A percentile compares a stretch with the other conserved stretches of the same genome.
These are phyloP conservation scores for Curvularia sp. DNA, from an alignment of 2,329 filamentous ascomycete genomes.

Conservation along the genomic window DNA sequence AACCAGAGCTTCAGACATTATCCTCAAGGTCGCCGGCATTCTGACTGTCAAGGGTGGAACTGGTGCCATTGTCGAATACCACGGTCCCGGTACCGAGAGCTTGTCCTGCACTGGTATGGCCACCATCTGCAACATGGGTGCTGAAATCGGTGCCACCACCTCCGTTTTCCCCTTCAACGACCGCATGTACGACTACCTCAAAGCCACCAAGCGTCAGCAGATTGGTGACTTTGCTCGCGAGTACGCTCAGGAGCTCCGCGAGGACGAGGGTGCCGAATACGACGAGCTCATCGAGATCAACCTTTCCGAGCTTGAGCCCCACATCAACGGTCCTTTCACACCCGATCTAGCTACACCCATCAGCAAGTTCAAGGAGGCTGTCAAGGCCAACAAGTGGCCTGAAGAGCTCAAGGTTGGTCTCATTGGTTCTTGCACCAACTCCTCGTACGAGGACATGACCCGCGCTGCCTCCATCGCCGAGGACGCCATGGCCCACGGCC, in stretches of 20 bases:
- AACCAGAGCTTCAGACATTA: slow-evolving; percentile 72
- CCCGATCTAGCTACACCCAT: slow-evolving; percentile 97
- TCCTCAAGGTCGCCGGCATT: slow-evolving; percentile 95
- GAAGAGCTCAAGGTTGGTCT: slow-evolving; percentile 95
- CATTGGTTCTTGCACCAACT: slow-evolving; percentile 98
- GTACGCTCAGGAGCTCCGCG: slow-evolving; percentile 84
- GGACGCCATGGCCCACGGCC: slow-evolving; percentile 87
- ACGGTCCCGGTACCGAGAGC: slow-evolving; percentile 73
- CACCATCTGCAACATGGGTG: slow-evolving; percentile 66
- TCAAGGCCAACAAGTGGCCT: slow-evolving; percentile 94
- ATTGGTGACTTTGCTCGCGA: slow-evolving; percentile 89
- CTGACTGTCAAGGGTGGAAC: slow-evolving; percentile 98
- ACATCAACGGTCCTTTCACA: slow-evolving; percentile 99
- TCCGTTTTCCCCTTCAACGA: slow-evolving; percentile 98
- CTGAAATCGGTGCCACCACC: slow-evolving; percentile 80
- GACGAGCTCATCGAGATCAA: slow-evolving; percentile 97
- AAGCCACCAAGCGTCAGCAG: slow-evolving; percentile 84
- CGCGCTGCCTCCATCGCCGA: slow-evolving; percentile 89
- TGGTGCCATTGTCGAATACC: slow-evolving; percentile 84
- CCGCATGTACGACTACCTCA: slow-evolving; percentile 95
- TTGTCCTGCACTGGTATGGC: slow-evolving; percentile 87
- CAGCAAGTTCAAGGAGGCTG: slow-evolving; percentile 94
- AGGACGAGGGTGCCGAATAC: slow-evolving; percentile 88
- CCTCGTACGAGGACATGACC: slow-evolving; percentile 87
- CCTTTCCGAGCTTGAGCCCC: slow-evolving; percentile 90